phyloP scores from a whole-genome alignment of 441 rosid genomes.

The Rhodomyrtus psidioides region DNA sequence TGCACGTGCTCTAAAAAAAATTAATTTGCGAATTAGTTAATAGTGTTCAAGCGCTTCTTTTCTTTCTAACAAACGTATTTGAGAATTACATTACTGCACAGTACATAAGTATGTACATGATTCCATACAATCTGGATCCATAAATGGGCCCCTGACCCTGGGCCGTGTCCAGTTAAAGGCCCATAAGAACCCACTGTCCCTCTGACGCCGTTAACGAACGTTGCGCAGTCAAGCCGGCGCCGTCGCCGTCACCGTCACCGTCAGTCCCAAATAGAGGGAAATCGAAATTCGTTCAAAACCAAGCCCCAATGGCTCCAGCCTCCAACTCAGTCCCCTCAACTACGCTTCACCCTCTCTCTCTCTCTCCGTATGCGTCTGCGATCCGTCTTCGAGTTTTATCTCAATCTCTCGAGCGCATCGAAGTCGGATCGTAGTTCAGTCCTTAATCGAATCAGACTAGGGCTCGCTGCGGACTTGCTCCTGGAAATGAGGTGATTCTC shows the following conservation, averaged over 20 bases:
- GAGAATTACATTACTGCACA: neutral
- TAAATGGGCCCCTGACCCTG: neutral
- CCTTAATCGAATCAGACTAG: neutral
- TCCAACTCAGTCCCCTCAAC: neutral
- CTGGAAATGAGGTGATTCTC: neutral
- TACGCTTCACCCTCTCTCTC: neutral
- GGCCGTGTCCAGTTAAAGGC: neutral
- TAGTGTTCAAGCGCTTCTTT: too few species aligned
- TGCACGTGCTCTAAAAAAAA: too few species aligned
- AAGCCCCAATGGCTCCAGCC: neutral
- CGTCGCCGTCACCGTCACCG: neutral
- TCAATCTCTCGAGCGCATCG: neutral
- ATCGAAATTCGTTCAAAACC: conserved; percentile 2
- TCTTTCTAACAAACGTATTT: too few species aligned
- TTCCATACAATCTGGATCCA: neutral
- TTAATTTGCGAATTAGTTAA: too few species aligned
- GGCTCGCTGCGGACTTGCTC: neutral
- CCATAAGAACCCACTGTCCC: neutral
- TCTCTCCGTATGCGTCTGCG: neutral
- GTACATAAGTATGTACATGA: neutral
- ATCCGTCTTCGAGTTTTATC: neutral
- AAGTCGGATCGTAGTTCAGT: neutral
- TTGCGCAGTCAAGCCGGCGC: neutral
- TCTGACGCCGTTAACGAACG: neutral
- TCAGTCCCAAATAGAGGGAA: neutral